These are phyloP conservation scores for Theileria annulata DNA, from an alignment of 169 alveolate genomes.

Conservation along the genomic window DNA sequence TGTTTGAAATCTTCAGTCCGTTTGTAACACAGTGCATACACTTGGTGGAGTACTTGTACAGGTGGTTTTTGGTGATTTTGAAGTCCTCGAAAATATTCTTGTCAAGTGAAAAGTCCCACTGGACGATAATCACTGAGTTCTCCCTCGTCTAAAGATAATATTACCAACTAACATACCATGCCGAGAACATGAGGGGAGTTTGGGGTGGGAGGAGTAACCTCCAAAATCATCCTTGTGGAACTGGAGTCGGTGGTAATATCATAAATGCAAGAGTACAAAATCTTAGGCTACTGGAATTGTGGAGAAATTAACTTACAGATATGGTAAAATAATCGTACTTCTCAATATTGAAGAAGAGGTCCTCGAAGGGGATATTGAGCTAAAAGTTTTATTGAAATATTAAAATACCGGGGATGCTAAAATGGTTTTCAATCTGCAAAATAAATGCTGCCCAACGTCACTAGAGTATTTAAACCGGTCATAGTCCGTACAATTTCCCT, in stretches of 20 bases:
- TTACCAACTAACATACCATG: constrained; percentile 26
- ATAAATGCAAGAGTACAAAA: constrained; percentile 53
- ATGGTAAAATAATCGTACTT: constrained; percentile 61
- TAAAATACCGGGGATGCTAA: constrained; percentile 47
- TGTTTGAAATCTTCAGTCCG: constrained; percentile 56
- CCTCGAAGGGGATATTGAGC: constrained; percentile 63
- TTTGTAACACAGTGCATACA: constrained; percentile 62
- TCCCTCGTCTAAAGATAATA: constrained; percentile 44
- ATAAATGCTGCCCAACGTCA: constrained; percentile 43
- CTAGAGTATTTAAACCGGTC: constrained; percentile 36
- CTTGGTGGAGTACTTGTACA: constrained; percentile 52
- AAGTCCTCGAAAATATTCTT: constrained; percentile 56
- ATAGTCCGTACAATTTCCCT: constrained; percentile 38
- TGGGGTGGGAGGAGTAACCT: constrained; percentile 51
- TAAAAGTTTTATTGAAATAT: not conserved
- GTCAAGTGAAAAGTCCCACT: constrained; percentile 68
- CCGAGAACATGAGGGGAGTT: constrained; percentile 48
- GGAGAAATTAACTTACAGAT: constrained; percentile 15
- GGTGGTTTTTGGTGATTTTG: constrained; percentile 35
- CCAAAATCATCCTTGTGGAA: constrained; percentile 57
- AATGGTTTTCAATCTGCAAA: constrained; percentile 59
- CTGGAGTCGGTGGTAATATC: constrained; percentile 64
- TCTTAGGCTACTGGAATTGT: constrained; percentile 33
- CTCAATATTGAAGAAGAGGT: constrained; percentile 42
- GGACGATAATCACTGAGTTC: constrained; percentile 41